Base-by-base conservation (phyloP, 345 rosid species). In the Euclidium syriacum region DNA sequence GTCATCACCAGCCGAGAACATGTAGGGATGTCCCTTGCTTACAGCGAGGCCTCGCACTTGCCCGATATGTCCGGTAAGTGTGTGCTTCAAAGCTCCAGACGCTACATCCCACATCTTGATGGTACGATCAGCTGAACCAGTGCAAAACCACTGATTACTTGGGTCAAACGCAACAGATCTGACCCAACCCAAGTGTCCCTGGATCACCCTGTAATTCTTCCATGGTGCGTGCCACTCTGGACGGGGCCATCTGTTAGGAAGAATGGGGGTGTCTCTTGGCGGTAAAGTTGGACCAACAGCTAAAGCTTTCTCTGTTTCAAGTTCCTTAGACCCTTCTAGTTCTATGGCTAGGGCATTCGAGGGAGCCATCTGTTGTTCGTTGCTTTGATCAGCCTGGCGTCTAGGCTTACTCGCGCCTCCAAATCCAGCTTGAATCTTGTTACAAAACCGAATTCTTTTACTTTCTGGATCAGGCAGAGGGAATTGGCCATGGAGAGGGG, bases 131-230 rank as follows among this genome's bases (percentile, higher is more conserved):
- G 97, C 91, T 50, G 99, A 92, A 36, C 97, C 97, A 72, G 97
- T 89, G 68, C 91, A 85, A 75, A 92, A 92, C 96, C 97, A 87
- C 32, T 79, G 51, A 74, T 87, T 92, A 77, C 97, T 87, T 20
- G 97, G 95, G 76, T 90, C 97, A 77, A 94, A 87, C 22, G 99
- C 95, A 73, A 92, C 40, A 23, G 96, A 87, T 73, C 96, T 81
- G 64, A 92, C 97, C 96, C 97, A 92, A 60, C 95, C 96, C 85
- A 89, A 77, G 78, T 92, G 98, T 44, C 96, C 98, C 69, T 91
- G 85, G 59, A 92, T 83, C 46, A 71, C 70, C 89, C 95, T 79
- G 73, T 89, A 87, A 73, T 76, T 83, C 80, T 82, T 89, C 95
- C 98, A 92, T 47, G 95, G 95, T 60, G 91, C 71, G 82, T 72